Evolutionary conservation across 2,329 filamentous ascomycete species (phyloP), one percentile per base, ranked within the genome.

Genomic region (Elsinoe arachidis): DNA sequence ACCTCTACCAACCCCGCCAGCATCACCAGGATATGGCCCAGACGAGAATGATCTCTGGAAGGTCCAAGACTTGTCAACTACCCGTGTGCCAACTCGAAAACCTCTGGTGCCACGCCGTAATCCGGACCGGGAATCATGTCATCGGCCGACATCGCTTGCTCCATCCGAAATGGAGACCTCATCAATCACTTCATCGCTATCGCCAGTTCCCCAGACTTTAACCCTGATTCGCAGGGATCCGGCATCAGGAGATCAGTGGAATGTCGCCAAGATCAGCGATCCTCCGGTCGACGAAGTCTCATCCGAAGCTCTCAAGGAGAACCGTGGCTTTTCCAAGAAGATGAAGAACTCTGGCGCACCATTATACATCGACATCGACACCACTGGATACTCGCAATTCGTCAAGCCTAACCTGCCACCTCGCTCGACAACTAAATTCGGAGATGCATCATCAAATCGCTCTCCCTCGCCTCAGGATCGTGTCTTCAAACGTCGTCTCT

Each of bases 351-450:
- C 68, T 15, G 74, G 74, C 17, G 66, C 73, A 6, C 75, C 76
- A 0, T 61, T 77, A 41, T 76, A 72, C 44, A 74, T 85, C 10
- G 80, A 83, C 54, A 76, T 85, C 10, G 76, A 72, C 7, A 84
- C 80, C 21, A 78, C 80, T 1, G 81, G 81, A 14, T 86, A 86
- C 64, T 74, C 72, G 38, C 80, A 80, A 56, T 84, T 85, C 62
- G 67, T 77, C n/a, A 64, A 68, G 2, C 65, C 69, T 14, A 68
- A 71, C 35, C 68, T 63, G 37, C 61, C 63, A 35, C 41, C 62
- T 9, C 60, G 56, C 5, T 66, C 65, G 4, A 59, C 61, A 6
- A 52, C 53, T 23, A 67, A 67, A 63, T 72, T 61, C 38, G 65
- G 66, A 7, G 17, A 26, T 34, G 15, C 43, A 37, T 60, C 41